phyloP scores from a whole-genome alignment of 345 rosid genomes.

The Streptanthus diversifolius region DNA sequence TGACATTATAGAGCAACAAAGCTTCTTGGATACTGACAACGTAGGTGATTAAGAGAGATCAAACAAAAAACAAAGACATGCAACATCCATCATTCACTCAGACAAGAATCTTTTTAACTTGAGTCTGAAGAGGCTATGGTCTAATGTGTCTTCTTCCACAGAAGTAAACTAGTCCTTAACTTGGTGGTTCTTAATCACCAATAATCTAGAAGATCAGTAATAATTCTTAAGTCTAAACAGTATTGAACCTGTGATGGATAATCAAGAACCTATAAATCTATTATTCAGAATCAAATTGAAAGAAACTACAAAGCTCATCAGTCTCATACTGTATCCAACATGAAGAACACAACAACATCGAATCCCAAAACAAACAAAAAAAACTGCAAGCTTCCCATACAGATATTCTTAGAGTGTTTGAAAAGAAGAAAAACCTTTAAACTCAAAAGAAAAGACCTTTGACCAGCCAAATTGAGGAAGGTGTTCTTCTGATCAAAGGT shows the following conservation, averaged over 20 bases:
- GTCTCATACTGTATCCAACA: background rate
- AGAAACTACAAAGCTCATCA: background rate
- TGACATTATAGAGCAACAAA: background rate
- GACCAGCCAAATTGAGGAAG: background rate
- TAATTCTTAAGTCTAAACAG: too few species aligned
- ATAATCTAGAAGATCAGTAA: background rate
- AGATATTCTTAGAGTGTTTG: too few species aligned
- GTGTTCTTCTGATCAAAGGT: background rate
- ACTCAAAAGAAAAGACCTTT: too few species aligned
- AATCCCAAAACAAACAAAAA: background rate
- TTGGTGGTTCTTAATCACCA: background rate
- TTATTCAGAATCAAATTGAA: background rate
- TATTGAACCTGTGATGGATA: background rate
- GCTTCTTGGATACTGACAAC: background rate
- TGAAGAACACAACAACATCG: background rate
- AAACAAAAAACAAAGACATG: too few species aligned
- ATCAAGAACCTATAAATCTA: background rate
- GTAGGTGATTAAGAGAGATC: background rate
- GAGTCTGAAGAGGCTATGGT: too few species aligned
- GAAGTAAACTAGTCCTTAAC: too few species aligned
- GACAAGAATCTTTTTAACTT: too few species aligned
- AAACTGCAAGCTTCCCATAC: too few species aligned
- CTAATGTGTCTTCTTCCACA: too few species aligned
- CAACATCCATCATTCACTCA: too few species aligned
- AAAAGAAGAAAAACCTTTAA: too few species aligned